Base-by-base conservation (phyloP, 2,329 filamentous ascomycete genomes). In the Fusarium floridanum region DNA sequence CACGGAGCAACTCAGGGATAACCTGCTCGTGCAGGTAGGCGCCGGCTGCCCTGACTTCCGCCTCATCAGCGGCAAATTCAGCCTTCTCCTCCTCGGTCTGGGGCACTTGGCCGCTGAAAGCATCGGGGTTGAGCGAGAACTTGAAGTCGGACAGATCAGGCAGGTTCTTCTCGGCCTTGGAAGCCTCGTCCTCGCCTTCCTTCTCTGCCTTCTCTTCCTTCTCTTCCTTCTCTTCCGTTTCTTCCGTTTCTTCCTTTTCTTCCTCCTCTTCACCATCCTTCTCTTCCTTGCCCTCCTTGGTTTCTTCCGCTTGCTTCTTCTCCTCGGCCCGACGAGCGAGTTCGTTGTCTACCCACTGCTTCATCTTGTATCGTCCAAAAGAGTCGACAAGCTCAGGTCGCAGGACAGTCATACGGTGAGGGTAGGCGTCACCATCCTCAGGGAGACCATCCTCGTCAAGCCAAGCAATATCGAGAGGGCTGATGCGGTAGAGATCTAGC, bases 371-470 rank as follows among this genome's bases (percentile, higher is more conserved):
- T 76, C 95, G 93, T 82, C 93, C 93, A 83, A 96, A 95, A 1
- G 92, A 89, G 78, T 98, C 96, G 22, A 99, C 91, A 34, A 99
- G 88, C 84, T 99, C 97, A 16, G 95, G 91, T 75, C 97, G 91
- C 67, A 99, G 87, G 34, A 98, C 95, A 2, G 97, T 95, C 97
- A 99, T 99, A 55, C 95, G 92, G 83, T 99, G 97, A 55, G 97
- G 97, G 81, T 99, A 99, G 67, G 89, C 86, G 62, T 85, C 84
- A 6, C 84, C 82, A 24, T 81, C 80, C 50, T 82, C 77, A 17
- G 83, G 84, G 11, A 83, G 84, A 64, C 85, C 87, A 76, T 91
- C 88, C 81, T 96, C 92, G 76, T 99, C 96, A 77, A 98, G 88
- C 95, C 97, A 99, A 24, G 89, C 84, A 66, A 98, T 91, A 83